Conservation (phyloP, 1,284 basidiomycete genomes). For the Tilletia caries region DNA sequence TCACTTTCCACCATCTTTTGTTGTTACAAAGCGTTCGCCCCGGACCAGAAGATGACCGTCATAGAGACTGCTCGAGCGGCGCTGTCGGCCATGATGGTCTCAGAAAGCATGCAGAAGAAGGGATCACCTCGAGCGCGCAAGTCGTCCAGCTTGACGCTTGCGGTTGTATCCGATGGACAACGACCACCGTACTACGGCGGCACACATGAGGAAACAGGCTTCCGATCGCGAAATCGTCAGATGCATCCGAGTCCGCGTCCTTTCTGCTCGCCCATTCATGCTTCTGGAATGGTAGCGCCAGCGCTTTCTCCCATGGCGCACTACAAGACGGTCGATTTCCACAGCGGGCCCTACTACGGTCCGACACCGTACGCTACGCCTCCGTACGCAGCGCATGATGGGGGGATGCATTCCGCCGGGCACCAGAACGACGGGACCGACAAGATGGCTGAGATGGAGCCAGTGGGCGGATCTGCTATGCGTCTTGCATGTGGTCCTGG, state of each 20-base stretch:
- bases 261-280: background rate
- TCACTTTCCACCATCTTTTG: background rate
- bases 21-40: background rate
- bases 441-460: too few species aligned
- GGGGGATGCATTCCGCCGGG: too few species aligned
- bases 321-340: background rate
- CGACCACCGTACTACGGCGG: background rate
- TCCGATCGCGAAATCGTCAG: background rate
- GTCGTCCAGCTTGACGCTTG: background rate
- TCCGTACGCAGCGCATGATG: background rate
- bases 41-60: background rate
- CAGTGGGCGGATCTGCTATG: too few species aligned
- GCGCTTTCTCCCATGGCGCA: background rate
- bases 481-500: background rate
- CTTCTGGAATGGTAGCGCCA: background rate
- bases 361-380: background rate
- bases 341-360: background rate
- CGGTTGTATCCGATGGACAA: background rate
- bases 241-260: background rate
- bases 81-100: background rate
- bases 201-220: background rate
- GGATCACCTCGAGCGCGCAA: background rate
- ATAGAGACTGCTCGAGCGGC: slow-evolving; percentile 9
- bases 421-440: too few species aligned
- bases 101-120: background rate